Evolutionary conservation across 2,329 filamentous ascomycete genomes (phyloP).

Genomic region (Penicillium occitanis): DNA sequence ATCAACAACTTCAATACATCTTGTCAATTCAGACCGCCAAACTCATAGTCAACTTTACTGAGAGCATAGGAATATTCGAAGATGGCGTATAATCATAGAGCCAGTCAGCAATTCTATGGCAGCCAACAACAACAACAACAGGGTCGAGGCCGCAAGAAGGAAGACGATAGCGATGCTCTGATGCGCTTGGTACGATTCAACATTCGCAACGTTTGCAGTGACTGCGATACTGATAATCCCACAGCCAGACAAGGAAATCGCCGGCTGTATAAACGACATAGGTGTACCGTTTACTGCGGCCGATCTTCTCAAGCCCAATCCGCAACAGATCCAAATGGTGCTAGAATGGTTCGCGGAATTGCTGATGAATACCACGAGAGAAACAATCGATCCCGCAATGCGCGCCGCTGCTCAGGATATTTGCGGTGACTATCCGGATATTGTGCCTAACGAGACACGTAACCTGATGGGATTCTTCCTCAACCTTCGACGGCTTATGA

Average conservation of each 20-base stretch:
- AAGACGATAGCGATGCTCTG: slow-evolving; percentile 58
- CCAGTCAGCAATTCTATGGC: slow-evolving; percentile 54
- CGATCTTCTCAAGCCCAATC: slow-evolving; percentile 91
- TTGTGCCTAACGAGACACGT: slow-evolving; percentile 80
- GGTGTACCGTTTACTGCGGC: slow-evolving; percentile 83
- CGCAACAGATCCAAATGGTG: slow-evolving; percentile 92
- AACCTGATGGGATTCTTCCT: slow-evolving; percentile 97
- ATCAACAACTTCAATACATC: not conserved
- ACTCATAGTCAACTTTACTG: too few relatives aligned
- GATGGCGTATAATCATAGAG: slow-evolving; percentile 54
- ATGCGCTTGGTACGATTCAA: slow-evolving; percentile 53
- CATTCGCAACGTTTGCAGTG: not conserved
- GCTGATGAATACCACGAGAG: slow-evolving; percentile 87
- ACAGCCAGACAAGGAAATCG: slow-evolving; percentile 74
- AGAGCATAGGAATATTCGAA: not conserved
- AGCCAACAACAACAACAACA: slow-evolving; percentile 43
- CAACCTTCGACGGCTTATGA: slow-evolving; percentile 73
- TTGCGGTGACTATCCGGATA: slow-evolving; percentile 78
- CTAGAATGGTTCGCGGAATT: slow-evolving; percentile 97
- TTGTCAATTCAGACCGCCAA: not conserved
- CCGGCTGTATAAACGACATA: slow-evolving; percentile 95
- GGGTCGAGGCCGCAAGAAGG: slow-evolving; percentile 53
- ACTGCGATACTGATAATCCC: slow-evolving; percentile 20
- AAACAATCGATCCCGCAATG: slow-evolving; percentile 94
- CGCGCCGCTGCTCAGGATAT: slow-evolving; percentile 84